Evolutionary conservation across 352 stramenopile species (phyloP), one percentile per base, ranked within the genome.

Genomic region (Elongisporangium senticosum): DNA sequence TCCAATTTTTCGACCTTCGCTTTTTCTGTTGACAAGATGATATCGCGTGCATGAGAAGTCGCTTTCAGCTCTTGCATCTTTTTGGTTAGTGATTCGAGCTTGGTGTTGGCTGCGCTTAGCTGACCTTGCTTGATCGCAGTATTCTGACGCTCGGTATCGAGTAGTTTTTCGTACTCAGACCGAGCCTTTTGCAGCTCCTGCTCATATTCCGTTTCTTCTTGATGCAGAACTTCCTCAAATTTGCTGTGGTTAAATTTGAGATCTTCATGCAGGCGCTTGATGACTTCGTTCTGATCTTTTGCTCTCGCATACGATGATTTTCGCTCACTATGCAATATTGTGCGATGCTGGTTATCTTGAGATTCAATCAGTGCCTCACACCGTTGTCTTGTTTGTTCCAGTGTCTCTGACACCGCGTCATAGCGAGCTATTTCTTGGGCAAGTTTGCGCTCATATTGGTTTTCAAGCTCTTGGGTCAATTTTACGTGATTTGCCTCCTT

Each of bases 391-490:
- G 93, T 91, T 40, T 90, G 73, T 65, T 97, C 87, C 39, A 98
- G 75, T 5, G 77, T 89, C 68, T 97, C 90, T 0, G 85, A 92
- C 0, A 97, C 64, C 5, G 79, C 72, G 48, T 98, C 90, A 56
- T 95, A 97, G 17, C 90, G 69, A 52, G 82, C 66, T 20, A 97
- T 74, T 58, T 97, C 90, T 49, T 96, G 74, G 7, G 91, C 89
- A 0, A 98, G 64, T 47, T 95, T 95, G 20, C 90, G 81, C 58
- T 98, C 90, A 63, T 97, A 98, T 60, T 96, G 83, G 54, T 97
- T 98, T 61, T 97, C 89, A 4, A 97, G 74, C 50, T 97, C 89
- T 61, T 96, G 79, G 0, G 77, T 87, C 65, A 94, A 86, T 48
- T 89, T 93, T 7, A 89, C 81, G 39, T 95, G 83, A 48, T 79